A percentile compares a stretch with the other conserved stretches of the same genome.
Conservation (phyloP, 2,329 filamentous ascomycete species). For the Botryotinia globosa region DNA sequence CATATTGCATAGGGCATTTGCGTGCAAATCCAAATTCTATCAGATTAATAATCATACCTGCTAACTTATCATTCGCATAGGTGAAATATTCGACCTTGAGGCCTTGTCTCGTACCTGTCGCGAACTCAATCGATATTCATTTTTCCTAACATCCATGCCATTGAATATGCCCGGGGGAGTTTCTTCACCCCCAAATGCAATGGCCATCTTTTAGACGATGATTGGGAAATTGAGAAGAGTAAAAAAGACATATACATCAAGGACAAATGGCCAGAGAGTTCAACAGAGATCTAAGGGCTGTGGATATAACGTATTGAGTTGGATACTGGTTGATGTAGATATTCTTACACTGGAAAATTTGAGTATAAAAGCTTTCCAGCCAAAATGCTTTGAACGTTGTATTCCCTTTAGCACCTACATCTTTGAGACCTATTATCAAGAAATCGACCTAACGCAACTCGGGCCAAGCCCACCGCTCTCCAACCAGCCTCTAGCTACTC, state of each 20-base stretch:
- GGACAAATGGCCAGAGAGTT: neutral
- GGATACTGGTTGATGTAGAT: neutral
- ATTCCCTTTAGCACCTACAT: neutral
- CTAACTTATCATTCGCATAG: constrained; percentile 24
- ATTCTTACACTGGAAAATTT: neutral
- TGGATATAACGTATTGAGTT: neutral
- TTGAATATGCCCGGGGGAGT: constrained; percentile 45
- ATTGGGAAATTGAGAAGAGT: neutral
- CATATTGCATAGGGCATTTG: too few species aligned
- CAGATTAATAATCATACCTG: neutral
- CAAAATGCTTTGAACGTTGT: neutral
- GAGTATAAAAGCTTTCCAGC: neutral
- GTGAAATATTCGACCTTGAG: constrained; percentile 40
- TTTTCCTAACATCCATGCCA: constrained; percentile 60
- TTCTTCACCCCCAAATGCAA: constrained; percentile 34
- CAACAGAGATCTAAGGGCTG: too few species aligned
- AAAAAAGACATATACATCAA: neutral
- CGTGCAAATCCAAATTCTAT: too few species aligned
- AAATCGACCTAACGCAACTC: neutral
- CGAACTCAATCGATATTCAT: constrained; percentile 53
- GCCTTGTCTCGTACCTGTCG: constrained; percentile 46
- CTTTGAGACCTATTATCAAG: neutral
- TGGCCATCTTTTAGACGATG: constrained; percentile 26
- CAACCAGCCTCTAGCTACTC: neutral
- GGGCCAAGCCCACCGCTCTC: neutral